phyloP scores from a whole-genome alignment of 345 rosid species.

The Eucalyptus erythrocorys region DNA sequence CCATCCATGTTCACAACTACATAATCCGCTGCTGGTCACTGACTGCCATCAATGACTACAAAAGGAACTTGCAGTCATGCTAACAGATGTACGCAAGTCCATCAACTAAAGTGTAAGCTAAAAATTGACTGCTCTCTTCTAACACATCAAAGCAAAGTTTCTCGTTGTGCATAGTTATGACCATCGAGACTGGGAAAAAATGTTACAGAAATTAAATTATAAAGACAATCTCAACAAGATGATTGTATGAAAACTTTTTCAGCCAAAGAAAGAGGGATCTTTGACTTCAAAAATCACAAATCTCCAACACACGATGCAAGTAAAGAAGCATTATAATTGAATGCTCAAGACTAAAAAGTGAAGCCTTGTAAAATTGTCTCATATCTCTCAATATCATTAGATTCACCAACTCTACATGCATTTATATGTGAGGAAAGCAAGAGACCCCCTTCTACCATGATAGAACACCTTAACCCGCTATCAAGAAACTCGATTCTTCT shows the following conservation, averaged over 20 bases:
- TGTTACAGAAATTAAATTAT: not conserved
- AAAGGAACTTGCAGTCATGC: slow-evolving; percentile 56
- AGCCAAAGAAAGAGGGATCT: not conserved
- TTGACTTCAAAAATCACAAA: not conserved
- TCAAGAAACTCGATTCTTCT: not conserved
- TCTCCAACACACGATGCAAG: not conserved
- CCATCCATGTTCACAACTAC: slow-evolving; percentile 67
- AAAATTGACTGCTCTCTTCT: not conserved
- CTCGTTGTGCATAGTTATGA: not conserved
- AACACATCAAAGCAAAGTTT: not conserved
- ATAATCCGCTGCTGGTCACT: slow-evolving; percentile 28
- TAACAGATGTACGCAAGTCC: not conserved
- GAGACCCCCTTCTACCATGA: not conserved
- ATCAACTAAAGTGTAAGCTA: not conserved
- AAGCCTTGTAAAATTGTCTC: not conserved
- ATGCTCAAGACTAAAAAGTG: not conserved
- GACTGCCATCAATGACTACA: slow-evolving; percentile 43
- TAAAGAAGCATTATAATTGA: not conserved
- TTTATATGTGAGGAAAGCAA: not conserved
- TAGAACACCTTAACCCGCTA: not conserved
- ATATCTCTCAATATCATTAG: not conserved
- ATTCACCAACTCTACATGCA: not conserved
- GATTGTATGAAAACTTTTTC: not conserved
- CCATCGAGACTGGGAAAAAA: not conserved
- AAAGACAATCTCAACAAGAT: not conserved